Percentiles rank a stretch among this genome's conserved stretches.
Evolutionary conservation across 2,329 filamentous ascomycete genomes (phyloP).

Genomic region (Plectosphaerella cucumerina): DNA sequence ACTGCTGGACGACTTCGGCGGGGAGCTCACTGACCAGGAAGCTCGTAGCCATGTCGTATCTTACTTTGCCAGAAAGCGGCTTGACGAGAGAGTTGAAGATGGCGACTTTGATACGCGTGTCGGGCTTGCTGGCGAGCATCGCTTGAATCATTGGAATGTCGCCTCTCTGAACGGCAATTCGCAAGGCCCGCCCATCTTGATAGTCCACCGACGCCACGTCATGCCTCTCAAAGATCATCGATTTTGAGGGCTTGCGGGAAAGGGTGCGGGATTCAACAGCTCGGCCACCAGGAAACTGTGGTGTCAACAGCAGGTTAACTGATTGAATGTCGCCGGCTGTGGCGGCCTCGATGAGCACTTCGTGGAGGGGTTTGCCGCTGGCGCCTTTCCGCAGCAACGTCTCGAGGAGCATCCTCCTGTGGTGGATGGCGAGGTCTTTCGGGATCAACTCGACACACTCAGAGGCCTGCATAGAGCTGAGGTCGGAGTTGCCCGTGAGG

Average conservation of each 20-base stretch:
- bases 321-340: conserved; percentile 43
- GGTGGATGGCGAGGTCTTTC: conserved; percentile 39
- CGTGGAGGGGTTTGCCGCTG: conserved; percentile 38
- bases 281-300: conserved; percentile 36
- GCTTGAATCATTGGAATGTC: conserved; percentile 38
- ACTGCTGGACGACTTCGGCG: conserved; percentile 40
- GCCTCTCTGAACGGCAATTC: conserved; percentile 41
- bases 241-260: conserved; percentile 14
- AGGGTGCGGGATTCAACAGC: background rate
- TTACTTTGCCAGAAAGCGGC: conserved; percentile 34
- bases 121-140: conserved; percentile 44
- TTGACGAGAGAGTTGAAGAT: conserved; percentile 43
- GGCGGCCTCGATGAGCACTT: conserved; percentile 46
- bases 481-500: conserved; percentile 35
- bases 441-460: conserved; percentile 46
- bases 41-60: conserved; percentile 43
- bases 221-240: conserved; percentile 35
- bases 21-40: conserved; percentile 47
- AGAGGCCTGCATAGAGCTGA: conserved; percentile 43
- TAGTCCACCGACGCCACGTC: conserved; percentile 49
- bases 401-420: conserved; percentile 38
- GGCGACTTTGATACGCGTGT: conserved; percentile 39
- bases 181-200: conserved; percentile 46
- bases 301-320: conserved; percentile 44
- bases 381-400: conserved; percentile 48